Evolutionary conservation across 176 grass and related monocot genomes (phyloP).

Genomic region (Musa beccarii): DNA sequence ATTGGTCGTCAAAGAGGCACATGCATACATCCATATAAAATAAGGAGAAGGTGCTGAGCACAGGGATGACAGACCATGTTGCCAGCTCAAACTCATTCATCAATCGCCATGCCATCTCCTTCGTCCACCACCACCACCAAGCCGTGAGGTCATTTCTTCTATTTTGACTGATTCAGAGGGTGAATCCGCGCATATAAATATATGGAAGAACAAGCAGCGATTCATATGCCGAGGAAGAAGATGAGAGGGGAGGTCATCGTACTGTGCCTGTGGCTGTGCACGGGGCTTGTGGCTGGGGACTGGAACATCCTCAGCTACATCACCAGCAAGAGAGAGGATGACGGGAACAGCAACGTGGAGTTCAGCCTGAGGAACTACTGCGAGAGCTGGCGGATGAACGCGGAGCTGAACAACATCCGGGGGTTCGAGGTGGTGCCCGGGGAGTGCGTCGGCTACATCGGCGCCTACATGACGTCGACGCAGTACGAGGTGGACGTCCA

Average conservation of each 20-base stretch:
- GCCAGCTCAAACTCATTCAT: slow-evolving; percentile 2
- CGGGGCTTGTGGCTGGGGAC: slow-evolving; percentile 5
- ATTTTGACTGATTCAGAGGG: not conserved
- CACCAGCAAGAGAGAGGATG: not conserved
- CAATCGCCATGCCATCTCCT: not conserved
- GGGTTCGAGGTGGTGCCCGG: slow-evolving; percentile 8
- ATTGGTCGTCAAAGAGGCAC: not conserved
- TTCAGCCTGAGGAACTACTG: slow-evolving; percentile 10
- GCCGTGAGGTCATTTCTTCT: not conserved
- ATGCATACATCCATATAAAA: not conserved
- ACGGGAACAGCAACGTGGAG: not conserved
- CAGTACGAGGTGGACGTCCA: slow-evolving; percentile 17
- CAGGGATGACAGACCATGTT: not conserved
- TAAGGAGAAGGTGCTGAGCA: not conserved
- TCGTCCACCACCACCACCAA: not conserved
- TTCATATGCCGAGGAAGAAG: not conserved
- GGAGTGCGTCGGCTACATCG: slow-evolving; percentile 11
- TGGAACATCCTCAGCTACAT: slow-evolving; percentile 22
- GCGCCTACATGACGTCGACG: slow-evolving; percentile 13
- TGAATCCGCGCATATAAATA: not conserved
- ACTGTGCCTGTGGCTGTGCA: not conserved
- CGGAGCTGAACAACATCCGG: slow-evolving; percentile 20
- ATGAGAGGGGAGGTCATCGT: not conserved
- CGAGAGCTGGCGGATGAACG: slow-evolving; percentile 24
- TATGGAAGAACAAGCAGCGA: not conserved